phyloP scores from a whole-genome alignment of 1,284 basidiomycete species.

The Porogramme epimiltina region DNA sequence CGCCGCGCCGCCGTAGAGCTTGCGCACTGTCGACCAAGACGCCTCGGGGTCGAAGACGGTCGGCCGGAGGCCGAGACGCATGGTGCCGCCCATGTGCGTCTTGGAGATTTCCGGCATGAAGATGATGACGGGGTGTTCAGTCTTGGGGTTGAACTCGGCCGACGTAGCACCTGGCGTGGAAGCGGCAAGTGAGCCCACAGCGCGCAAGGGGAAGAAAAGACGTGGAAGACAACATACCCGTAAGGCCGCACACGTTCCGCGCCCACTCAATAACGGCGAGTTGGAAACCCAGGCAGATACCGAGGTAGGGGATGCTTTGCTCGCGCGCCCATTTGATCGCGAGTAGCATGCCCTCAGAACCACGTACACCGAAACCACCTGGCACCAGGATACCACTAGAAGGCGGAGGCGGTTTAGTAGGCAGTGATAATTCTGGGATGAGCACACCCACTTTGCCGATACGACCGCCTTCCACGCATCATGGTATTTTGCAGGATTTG shows the following conservation, averaged over 20 bases:
- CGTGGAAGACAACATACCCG: constrained; percentile 46
- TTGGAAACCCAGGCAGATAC: constrained; percentile 98
- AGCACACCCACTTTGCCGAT: constrained; percentile 71
- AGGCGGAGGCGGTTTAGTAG: neutral
- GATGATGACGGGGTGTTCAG: constrained; percentile 79
- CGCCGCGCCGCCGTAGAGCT: constrained; percentile 83
- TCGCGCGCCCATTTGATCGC: constrained; percentile 97
- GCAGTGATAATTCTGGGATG: constrained; percentile 3
- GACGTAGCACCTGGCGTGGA: constrained; percentile 79
- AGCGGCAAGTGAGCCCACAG: constrained; percentile 3
- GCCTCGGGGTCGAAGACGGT: constrained; percentile 81
- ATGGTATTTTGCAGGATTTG: constrained; percentile 89
- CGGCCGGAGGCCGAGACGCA: constrained; percentile 94
- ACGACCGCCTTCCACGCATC: constrained; percentile 96
- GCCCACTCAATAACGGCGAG: constrained; percentile 97
- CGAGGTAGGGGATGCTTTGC: constrained; percentile 93
- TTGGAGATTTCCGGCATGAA: constrained; percentile 99
- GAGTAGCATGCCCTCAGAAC: constrained; percentile 96
- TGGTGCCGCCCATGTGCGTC: constrained; percentile 98
- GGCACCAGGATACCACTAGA: constrained; percentile 90
- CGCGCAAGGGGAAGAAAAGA: neutral
- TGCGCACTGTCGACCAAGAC: constrained; percentile 69
- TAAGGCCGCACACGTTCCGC: constrained; percentile 79
- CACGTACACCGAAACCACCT: constrained; percentile 92
- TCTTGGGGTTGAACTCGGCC: constrained; percentile 70